Evolutionary conservation across 352 stramenopile species (phyloP).

Genomic region (Globisporangium heterothallicum): DNA sequence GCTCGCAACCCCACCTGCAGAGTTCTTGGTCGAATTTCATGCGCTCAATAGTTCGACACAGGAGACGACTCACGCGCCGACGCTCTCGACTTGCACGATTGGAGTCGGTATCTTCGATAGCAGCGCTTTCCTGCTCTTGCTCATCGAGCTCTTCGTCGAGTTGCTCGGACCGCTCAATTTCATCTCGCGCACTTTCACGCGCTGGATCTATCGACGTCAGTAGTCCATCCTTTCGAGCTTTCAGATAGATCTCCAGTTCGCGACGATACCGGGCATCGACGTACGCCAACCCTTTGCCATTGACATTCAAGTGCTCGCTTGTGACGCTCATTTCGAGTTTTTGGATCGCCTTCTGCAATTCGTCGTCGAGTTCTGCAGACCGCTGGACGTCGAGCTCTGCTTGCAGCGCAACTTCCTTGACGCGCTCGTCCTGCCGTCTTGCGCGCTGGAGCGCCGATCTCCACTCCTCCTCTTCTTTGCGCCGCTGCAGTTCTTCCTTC

Average conservation of each 20-base stretch:
- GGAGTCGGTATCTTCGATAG: slow-evolving; percentile 40
- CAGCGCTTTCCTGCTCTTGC: slow-evolving; percentile 40
- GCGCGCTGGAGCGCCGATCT: slow-evolving; percentile 46
- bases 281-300: slow-evolving; percentile 42
- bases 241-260: slow-evolving; percentile 52
- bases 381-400: slow-evolving; percentile 11
- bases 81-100: slow-evolving; percentile 38
- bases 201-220: slow-evolving; percentile 33
- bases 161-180: slow-evolving; percentile 37
- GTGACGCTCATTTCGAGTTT: slow-evolving; percentile 47
- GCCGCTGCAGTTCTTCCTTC: slow-evolving; percentile 38
- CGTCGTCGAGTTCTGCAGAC: slow-evolving; percentile 25
- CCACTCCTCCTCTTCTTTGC: slow-evolving; percentile 66
- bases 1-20: slow-evolving; percentile 57
- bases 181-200: slow-evolving; percentile 20
- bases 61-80: slow-evolving; percentile 47
- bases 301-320: slow-evolving; percentile 43
- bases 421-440: slow-evolving; percentile 29
- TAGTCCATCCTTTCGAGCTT: slow-evolving; percentile 28
- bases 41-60: slow-evolving; percentile 37
- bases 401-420: slow-evolving; percentile 21
- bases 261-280: slow-evolving; percentile 53
- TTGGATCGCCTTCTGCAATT: slow-evolving; percentile 34
- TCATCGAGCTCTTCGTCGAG: slow-evolving; percentile 36
- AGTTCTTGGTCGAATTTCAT: slow-evolving; percentile 25